Conservation (phyloP, 345 rosid genomes). For the Camelina laxa region DNA sequence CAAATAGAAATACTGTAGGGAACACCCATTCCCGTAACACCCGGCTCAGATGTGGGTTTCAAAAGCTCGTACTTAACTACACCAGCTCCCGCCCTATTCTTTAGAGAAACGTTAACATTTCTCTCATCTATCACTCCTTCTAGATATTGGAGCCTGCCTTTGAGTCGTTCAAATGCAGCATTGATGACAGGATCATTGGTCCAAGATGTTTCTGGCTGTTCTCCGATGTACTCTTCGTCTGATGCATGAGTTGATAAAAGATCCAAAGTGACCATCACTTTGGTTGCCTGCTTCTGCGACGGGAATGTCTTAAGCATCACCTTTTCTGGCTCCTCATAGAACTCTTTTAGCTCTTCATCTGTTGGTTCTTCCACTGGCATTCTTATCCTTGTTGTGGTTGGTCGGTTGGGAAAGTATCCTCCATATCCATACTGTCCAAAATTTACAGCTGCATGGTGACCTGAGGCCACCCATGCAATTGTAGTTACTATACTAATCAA, state of each 20-base stretch:
- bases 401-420: conserved; percentile 47
- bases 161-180: conserved; percentile 39
- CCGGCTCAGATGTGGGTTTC: conserved; percentile 36
- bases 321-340: conserved; percentile 37
- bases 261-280: conserved; percentile 45
- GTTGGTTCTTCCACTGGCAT: conserved; percentile 45
- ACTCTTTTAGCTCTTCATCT: conserved; percentile 40
- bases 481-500: conserved; percentile 37
- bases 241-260: conserved; percentile 45
- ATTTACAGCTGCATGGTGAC: conserved; percentile 49
- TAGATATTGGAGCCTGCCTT: conserved; percentile 37
- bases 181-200: conserved; percentile 25
- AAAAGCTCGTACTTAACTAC: conserved; percentile 48
- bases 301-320: conserved; percentile 39
- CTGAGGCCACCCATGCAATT: conserved; percentile 46
- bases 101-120: conserved; percentile 35
- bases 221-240: conserved; percentile 47
- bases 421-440: conserved; percentile 47
- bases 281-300: conserved; percentile 44
- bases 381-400: conserved; percentile 39
- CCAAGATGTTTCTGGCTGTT: conserved; percentile 39
- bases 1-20: conserved; percentile 44
- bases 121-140: conserved; percentile 46
- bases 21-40: conserved; percentile 45
- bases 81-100: conserved; percentile 48